Evolutionary conservation across 805 yeast species (phyloP).

Genomic region (Candida silvicultrix): DNA sequence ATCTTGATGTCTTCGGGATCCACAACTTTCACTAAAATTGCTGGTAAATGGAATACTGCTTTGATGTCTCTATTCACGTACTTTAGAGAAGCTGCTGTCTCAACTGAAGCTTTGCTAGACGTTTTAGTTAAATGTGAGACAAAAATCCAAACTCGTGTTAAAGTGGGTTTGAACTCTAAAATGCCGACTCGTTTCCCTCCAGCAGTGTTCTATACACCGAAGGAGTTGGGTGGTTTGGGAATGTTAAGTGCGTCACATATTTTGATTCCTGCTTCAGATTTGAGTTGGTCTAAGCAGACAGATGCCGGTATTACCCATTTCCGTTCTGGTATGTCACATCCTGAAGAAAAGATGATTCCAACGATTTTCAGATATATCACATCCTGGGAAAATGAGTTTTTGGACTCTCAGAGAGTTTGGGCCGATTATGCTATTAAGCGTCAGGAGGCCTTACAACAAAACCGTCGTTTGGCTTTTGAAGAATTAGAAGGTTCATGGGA

Average conservation of each 20-base stretch:
- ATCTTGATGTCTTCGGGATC: constrained; percentile 94
- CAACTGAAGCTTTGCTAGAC: constrained; percentile 75
- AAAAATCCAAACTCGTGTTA: constrained; percentile 87
- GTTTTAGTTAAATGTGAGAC: constrained; percentile 87
- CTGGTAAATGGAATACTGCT: constrained; percentile 94
- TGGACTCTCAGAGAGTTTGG: constrained; percentile 96
- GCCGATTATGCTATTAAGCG: constrained; percentile 91
- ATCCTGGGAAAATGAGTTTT: constrained; percentile 94
- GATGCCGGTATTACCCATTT: constrained; percentile 93
- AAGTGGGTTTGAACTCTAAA: constrained; percentile 91
- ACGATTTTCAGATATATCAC: constrained; percentile 89
- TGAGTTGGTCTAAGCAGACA: constrained; percentile 87
- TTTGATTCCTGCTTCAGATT: constrained; percentile 87
- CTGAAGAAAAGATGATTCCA: constrained; percentile 78
- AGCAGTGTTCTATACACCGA: constrained; percentile 96
- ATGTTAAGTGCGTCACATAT: constrained; percentile 97
- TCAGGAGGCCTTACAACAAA: constrained; percentile 78
- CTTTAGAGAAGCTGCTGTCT: constrained; percentile 86
- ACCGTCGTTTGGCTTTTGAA: constrained; percentile 82
- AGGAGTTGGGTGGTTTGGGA: constrained; percentile 95
- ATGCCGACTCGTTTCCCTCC: constrained; percentile 99
- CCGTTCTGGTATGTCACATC: constrained; percentile 86
- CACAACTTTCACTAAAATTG: constrained; percentile 89
- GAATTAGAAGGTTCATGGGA: constrained; percentile 96
- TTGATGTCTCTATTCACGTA: constrained; percentile 81